These are phyloP conservation scores for Ophiostoma perfectum DNA, from an alignment of 2,329 filamentous ascomycete genomes.

Conservation along the genomic window DNA sequence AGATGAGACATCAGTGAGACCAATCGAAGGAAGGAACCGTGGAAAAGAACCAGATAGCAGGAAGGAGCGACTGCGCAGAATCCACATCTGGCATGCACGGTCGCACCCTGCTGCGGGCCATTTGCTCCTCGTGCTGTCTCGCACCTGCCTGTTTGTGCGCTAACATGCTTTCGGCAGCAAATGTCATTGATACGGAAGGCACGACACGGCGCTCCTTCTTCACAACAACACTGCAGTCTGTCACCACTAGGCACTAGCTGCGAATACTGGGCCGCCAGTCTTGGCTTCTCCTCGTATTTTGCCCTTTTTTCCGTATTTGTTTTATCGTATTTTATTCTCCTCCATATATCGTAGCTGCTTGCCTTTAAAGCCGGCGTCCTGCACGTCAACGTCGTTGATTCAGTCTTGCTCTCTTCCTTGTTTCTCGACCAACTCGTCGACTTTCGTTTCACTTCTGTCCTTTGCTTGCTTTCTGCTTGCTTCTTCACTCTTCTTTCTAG, in stretches of 20 bases:
- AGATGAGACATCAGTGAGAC: neutral
- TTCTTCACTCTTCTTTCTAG: neutral
- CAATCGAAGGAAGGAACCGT: slow-evolving; percentile 1
- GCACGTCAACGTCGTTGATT: neutral
- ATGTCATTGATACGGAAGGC: neutral
- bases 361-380: neutral
- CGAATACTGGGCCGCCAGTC: neutral
- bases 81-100: slow-evolving; percentile 6
- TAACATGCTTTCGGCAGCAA: neutral
- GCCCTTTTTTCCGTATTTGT: neutral
- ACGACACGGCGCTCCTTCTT: slow-evolving; percentile 2
- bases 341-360: neutral
- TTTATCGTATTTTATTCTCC: neutral
- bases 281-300: neutral
- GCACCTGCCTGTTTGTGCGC: neutral
- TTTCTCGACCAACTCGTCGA: neutral
- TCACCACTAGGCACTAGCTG: neutral
- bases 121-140: neutral
- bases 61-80: slow-evolving; percentile 3
- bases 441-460: neutral
- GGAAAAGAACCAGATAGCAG: neutral
- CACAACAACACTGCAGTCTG: neutral
- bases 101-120: neutral
- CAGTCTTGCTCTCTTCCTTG: neutral
- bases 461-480: neutral